Conservation (phyloP, 2,329 filamentous ascomycete genomes). For the Colletotrichum shisoi region DNA sequence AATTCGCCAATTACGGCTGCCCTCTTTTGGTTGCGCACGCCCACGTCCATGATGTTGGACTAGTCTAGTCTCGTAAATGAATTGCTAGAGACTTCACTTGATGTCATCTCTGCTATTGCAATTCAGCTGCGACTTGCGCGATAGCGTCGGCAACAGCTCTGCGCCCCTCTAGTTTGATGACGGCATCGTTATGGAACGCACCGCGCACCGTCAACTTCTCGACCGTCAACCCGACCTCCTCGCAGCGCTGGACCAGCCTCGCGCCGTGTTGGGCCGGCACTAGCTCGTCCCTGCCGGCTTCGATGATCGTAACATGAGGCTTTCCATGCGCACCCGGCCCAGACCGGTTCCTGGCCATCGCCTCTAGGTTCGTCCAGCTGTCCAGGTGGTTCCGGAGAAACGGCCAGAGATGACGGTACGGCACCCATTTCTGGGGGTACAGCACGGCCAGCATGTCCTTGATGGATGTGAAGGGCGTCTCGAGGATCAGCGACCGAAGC, state of each 20-base stretch:
- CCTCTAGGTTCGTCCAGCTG: conserved; percentile 59
- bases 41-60: not conserved
- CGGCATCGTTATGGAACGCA: conserved; percentile 66
- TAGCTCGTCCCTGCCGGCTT: conserved; percentile 66
- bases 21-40: not conserved
- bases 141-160: conserved; percentile 57
- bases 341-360: conserved; percentile 48
- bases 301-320: conserved; percentile 52
- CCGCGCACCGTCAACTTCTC: conserved; percentile 55
- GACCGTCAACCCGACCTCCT: conserved; percentile 57
- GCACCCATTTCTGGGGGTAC: conserved; percentile 82
- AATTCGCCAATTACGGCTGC: conserved; percentile 16
- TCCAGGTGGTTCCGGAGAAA: conserved; percentile 73
- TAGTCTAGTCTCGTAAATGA: not conserved
- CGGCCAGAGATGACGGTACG: conserved; percentile 76
- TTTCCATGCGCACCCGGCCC: conserved; percentile 42
- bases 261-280: conserved; percentile 62
- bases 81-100: conserved; percentile 20
- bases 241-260: conserved; percentile 57
- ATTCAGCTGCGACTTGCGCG: conserved; percentile 40
- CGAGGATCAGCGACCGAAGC: conserved; percentile 67
- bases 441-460: conserved; percentile 73
- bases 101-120: conserved; percentile 17
- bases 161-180: conserved; percentile 57
- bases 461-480: conserved; percentile 78